These are phyloP conservation scores for Trypanosoma boissoni DNA, from an alignment of 208 protist genomes.

Conservation along the genomic window DNA sequence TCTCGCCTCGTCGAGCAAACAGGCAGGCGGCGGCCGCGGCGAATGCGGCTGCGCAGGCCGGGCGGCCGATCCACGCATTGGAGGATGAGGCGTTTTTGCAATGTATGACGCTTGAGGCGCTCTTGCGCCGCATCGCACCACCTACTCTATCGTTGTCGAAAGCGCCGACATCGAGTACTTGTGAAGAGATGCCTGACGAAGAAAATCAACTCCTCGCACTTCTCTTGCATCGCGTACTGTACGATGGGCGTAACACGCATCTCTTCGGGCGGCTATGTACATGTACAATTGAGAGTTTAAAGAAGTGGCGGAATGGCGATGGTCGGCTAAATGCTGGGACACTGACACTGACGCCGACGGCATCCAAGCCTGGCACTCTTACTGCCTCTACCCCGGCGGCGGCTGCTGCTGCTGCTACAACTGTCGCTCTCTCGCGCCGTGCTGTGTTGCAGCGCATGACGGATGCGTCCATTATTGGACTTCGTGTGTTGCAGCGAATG, in stretches of 20 bases:
- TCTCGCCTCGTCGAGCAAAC: background rate
- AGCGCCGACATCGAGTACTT: background rate
- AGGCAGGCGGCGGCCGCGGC: background rate
- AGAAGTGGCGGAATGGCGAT: slow-evolving; percentile 1
- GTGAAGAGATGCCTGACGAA: background rate
- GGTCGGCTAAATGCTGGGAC: slow-evolving; percentile 1
- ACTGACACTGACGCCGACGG: background rate
- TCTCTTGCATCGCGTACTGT: slow-evolving; percentile 15
- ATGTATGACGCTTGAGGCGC: background rate
- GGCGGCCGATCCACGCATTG: background rate
- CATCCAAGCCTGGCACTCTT: no score
- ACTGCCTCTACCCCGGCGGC: background rate
- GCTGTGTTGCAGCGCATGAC: slow-evolving; percentile 3
- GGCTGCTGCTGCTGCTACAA: background rate
- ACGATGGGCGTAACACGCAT: slow-evolving; percentile 2
- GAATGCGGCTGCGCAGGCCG: background rate
- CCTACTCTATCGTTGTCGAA: no score
- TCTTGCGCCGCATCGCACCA: background rate
- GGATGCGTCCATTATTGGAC: slow-evolving; percentile 1
- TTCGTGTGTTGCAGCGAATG: slow-evolving; percentile 23
- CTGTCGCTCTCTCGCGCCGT: background rate
- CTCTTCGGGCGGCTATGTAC: slow-evolving; percentile 21
- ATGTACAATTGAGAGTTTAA: slow-evolving; percentile 3
- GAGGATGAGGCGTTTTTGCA: background rate
- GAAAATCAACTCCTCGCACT: background rate